Conservation (phyloP, 2,329 filamentous ascomycete genomes). For the Colletotrichum simmondsii region DNA sequence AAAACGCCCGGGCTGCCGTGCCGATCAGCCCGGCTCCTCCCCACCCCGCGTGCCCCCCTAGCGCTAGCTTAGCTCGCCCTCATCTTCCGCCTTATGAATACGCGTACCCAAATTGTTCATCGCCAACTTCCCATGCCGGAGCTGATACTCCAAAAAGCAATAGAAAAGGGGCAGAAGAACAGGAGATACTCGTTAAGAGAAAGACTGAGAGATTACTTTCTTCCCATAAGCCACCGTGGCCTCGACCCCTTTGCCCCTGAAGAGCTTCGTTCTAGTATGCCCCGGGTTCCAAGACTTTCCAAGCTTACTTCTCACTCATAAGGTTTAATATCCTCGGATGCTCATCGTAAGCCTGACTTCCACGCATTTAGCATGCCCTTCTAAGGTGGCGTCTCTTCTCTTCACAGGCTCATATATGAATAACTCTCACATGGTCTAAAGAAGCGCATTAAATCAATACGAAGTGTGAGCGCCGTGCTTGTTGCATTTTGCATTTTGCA, state of each 20-base stretch:
- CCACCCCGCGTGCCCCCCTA: neutral
- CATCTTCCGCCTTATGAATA: neutral
- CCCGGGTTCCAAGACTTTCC: neutral
- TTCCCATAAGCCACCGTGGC: neutral
- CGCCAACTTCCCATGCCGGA: neutral
- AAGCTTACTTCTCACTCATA: neutral
- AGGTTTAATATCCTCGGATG: neutral
- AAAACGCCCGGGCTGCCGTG: neutral
- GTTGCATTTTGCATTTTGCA: conserved; percentile 1
- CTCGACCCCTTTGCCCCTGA: neutral
- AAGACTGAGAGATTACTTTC: neutral
- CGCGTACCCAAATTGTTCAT: neutral
- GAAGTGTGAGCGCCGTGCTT: neutral
- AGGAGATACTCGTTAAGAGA: neutral
- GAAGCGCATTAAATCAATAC: neutral
- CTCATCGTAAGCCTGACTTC: neutral
- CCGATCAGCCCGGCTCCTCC: neutral
- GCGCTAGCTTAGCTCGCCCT: neutral
- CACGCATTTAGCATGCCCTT: neutral
- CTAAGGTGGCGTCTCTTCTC: neutral
- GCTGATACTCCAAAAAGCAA: neutral
- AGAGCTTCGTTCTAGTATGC: neutral
- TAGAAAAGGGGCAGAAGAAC: neutral
- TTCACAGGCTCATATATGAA: neutral
- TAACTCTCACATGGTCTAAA: neutral